Evolutionary conservation across 305 asterid genomes (phyloP), one percentile per base, ranked within the genome.

Genomic region (Rubia tinctorum): DNA sequence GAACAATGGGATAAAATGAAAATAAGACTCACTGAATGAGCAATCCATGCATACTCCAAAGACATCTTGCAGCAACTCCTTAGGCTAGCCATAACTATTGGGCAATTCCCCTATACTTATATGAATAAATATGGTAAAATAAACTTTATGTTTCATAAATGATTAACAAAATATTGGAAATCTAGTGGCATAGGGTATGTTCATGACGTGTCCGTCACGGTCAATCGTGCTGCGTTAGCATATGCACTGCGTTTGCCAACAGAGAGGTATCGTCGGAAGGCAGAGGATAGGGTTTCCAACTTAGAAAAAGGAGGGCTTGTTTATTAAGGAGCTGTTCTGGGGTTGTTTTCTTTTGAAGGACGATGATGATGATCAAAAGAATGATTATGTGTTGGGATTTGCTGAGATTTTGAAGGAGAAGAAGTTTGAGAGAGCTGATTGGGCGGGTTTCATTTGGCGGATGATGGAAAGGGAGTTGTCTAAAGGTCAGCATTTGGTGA

Each of bases 341-440:
- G 61, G 23, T 47, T 71, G 67, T 58, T 6, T 77, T 61, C 64
- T 77, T 66, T 66, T 77, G 73, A 71, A 66, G 34, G 80, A 71
- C 63, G 73, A 66, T 53, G 73, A 55, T 34, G 62, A 11, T 4
- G 42, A 20, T 34, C 27, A 42, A 12, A 40, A 63, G 61, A 34
- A 64, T 13, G 62, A 65, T n/a, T 40, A 5, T 49, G 69, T 71
- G 34, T 23, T 56, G 73, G 65, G 53, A 13, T 34, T 66, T 34
- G 37, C 13, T 7, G 20, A 17, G 22, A 18, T 53, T 53, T 53
- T 53, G 60, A 53, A 18, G 60, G 23, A 53, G 0, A 53, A 6
- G 60, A 7, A 25, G 25, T 53, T 53, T n/a, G 60, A 53, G 60
- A 22, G n/a, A 53, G 11, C 11, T 18, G 60, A 53, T 22, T 53